phyloP scores from a whole-genome alignment of 2,329 filamentous ascomycete species.

The Phoma herbarum region DNA sequence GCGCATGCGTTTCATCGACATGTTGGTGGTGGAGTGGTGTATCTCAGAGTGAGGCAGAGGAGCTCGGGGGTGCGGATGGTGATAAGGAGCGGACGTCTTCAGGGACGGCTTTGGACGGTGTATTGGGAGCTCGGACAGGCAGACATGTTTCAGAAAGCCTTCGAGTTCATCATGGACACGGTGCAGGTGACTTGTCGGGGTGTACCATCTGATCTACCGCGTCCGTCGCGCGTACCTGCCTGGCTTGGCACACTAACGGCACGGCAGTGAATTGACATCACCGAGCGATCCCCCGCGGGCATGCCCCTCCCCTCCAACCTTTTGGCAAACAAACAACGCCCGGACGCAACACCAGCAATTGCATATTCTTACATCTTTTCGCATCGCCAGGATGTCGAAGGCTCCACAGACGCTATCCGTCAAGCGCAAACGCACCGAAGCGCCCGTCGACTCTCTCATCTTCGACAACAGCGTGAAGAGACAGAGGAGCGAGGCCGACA shows the following conservation, averaged over 20 bases:
- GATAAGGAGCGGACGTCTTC: slow-evolving; percentile 23
- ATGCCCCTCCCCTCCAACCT: slow-evolving; percentile 17
- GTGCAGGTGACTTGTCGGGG: slow-evolving; percentile 26
- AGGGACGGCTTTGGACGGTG: slow-evolving; percentile 2
- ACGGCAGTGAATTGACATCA: slow-evolving; percentile 14
- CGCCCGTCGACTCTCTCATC: slow-evolving; percentile 62
- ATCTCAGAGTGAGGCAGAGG: slow-evolving; percentile 19
- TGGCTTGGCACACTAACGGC: slow-evolving; percentile 15
- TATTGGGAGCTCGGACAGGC: slow-evolving; percentile 14
- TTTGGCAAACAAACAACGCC: not conserved
- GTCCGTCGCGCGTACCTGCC: slow-evolving; percentile 13
- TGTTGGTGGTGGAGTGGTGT: slow-evolving; percentile 6
- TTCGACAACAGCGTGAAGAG: slow-evolving; percentile 38
- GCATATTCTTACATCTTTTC: not conserved
- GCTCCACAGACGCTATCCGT: slow-evolving; percentile 50
- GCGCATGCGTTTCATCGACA: slow-evolving; percentile 49
- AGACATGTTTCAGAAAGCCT: slow-evolving; percentile 32
- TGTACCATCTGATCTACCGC: slow-evolving; percentile 14
- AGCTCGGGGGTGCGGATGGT: slow-evolving; percentile 16
- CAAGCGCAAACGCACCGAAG: slow-evolving; percentile 65
- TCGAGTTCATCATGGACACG: slow-evolving; percentile 25
- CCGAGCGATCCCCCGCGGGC: slow-evolving; percentile 23
- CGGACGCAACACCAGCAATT: not conserved
- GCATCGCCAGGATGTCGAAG: slow-evolving; percentile 12
- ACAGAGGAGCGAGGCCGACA: slow-evolving; percentile 29